Base-by-base conservation (phyloP, 331 rosid species). In the Arachis monticola region DNA sequence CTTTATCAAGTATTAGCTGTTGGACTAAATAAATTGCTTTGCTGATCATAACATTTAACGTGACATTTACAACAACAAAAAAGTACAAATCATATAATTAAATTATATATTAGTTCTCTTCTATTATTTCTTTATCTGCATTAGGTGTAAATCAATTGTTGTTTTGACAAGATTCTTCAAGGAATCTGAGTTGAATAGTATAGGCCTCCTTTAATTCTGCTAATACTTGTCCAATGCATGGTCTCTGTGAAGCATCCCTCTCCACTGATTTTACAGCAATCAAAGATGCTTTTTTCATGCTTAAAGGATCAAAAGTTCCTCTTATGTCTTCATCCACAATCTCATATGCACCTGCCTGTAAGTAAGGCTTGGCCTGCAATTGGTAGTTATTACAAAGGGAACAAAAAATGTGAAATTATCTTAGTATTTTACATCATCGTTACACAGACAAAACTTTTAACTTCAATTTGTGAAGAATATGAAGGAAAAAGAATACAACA, bases 301-400 rank as follows among this genome's bases (percentile, higher is more conserved):
- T 93, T 52, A 81, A 83, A 4, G 72, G 77, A 76, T 89, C 95
- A 73, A 84, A 93, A 22, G 66, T 84, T 76, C 85, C 93, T 60
- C 73, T 74, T 60, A 93, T 67, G 76, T 84, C 86, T n/a, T 87
- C 93, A 74, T 93, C 98, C 72, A 91, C 97, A 22, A 91, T 85
- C 83, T 93, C 94, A 52, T 70, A 89, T 57, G 91, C 96, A 40
- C 91, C 95, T n/a, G 97, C 98, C 75, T 93, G 98, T 57, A 93
- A 87, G 83, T 91, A 85, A 0, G 98, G 98, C 78, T 89, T 93
- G 70, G 98, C 98, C 98, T 93, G 89, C 84, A 78, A 8, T 79
- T 68, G 60, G 59, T 9, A 74, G 41, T 60, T 63, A 11, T 12
- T 1, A 27, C 30, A 27, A 27, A 27, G 17, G 14, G 4, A 50